Conservation (phyloP, 805 yeast species). For the Cyberlindnera maritima region DNA sequence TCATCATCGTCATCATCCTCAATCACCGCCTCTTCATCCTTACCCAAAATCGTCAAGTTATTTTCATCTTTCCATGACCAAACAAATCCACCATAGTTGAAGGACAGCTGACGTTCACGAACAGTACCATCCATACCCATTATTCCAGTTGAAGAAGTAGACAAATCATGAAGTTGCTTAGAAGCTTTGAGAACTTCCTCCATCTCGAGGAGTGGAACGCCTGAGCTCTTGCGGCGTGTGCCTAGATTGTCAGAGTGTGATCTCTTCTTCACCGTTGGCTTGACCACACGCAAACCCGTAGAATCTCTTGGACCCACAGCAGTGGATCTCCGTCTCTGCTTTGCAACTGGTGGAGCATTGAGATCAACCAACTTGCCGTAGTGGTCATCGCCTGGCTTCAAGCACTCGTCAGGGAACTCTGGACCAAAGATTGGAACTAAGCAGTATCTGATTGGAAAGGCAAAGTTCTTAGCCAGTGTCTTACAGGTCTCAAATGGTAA, state of each 20-base stretch:
- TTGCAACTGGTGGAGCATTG: constrained; percentile 9
- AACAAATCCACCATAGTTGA: constrained; percentile 29
- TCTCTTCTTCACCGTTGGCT: constrained; percentile 15
- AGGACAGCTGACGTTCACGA: constrained; percentile 14
- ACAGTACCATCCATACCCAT: constrained; percentile 1
- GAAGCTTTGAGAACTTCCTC: constrained; percentile 29
- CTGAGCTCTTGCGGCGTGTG: neutral
- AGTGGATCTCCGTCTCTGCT: constrained; percentile 10
- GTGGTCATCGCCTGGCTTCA: constrained; percentile 22
- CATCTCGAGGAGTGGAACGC: constrained; percentile 22
- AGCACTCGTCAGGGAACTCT: constrained; percentile 44
- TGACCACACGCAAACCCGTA: neutral
- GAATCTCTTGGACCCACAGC: neutral
- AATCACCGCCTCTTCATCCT: constrained; percentile 16
- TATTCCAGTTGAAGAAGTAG: constrained; percentile 7
- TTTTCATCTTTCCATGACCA: constrained; percentile 27
- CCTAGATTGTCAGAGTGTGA: constrained; percentile 23
- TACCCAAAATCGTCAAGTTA: constrained; percentile 21
- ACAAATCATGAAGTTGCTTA: constrained; percentile 27
- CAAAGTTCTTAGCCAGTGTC: constrained; percentile 66
- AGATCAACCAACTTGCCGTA: constrained; percentile 25
- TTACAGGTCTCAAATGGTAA: constrained; percentile 68
- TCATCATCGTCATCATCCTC: constrained; percentile 12
- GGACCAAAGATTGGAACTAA: constrained; percentile 79
- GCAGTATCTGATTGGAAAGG: constrained; percentile 72